Evolutionary conservation across 768 basidiomycete species (phyloP), one percentile per base, ranked within the genome.

Genomic region (Tephrocybe rancida): DNA sequence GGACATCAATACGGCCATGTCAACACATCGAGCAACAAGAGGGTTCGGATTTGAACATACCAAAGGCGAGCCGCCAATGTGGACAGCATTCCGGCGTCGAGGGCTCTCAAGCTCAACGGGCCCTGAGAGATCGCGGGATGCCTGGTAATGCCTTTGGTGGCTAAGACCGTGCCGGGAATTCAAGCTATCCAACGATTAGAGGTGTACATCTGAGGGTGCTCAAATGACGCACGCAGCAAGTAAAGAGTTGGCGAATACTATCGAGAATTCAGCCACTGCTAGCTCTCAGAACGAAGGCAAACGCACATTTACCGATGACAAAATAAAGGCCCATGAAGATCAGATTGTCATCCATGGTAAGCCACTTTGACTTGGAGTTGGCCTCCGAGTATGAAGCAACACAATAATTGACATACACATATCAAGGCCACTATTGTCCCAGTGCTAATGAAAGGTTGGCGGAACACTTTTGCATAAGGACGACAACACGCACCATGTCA

Each of bases 361-460:
- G 65, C 80, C 80, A 82, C 79, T 77, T n/a, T 16, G 19, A 25
- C 14, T 27, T 35, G 26, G 47, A 10, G 47, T 64, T 38, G 54
- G 46, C 6, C 10, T 39, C 10, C 13, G 21, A 19, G 5, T 14
- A 9, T 39, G 11, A 32, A 9, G 10, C 16, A 7, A 37, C 10
- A 37, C 38, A 16, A 30, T 11, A 34, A 34, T 18, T 29, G 13
- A 68, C 75, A 43, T 58, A 81, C 79, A 47, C 75, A 80, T 18
- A 80, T 67, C 77, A 81, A 74, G 3, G 79, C 75, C 18, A 77
- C 64, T 3, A 78, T 69, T 2, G 79, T 79, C 11, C 74, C 77
- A 14, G 76, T 72, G 41, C 74, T 75, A 48, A 10, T 16, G 9
- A 8, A 19, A 41, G 13, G 3, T 22, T 5, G 9, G 18, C 21